Evolutionary conservation across 1,284 basidiomycete species (phyloP), one percentile per base, ranked within the genome.

Genomic region (Inonotus hispidus): DNA sequence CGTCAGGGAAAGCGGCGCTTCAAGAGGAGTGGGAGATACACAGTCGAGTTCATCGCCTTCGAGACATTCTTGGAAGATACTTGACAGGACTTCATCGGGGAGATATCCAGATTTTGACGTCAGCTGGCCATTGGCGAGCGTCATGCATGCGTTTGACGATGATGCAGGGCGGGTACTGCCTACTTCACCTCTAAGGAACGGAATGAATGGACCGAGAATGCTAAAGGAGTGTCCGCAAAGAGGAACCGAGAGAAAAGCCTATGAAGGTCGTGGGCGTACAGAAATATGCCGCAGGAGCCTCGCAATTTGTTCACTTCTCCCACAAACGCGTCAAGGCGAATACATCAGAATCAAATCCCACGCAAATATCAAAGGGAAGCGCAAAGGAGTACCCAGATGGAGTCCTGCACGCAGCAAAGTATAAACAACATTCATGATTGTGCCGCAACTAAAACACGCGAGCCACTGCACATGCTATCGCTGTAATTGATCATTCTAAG

Each of bases 21-120:
- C 16, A 14, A 43, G 47, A 3, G 58, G 49, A 43, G 13, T 25
- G 53, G 58, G 49, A 14, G 10, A 21, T 4, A 25, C 23, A 19
- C 55, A 57, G 19, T 19, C 49, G 16, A 25, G 50, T 3, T 52
- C 8, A 25, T 53, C 47, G 14, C n/a, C 23, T 7, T 39, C 49
- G 14, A 60, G 59, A 41, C 59, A 60, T 21, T 56, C 21, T 8
- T 25, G 41, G 37, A 60, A 60, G n/a, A 60, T 56, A 7, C n/a
- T 32, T n/a, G 59, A 55, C 4, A 60, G 19, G 11, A 60, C 32
- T 37, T 60, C 59, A 60, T 23, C 29, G 13, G 59, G 59, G 14
- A 60, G 10, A 16, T 49, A 46, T 4, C 58, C 58, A 11, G 49
- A 39, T n/a, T 19, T 53, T 10, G 49, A 37, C 7, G 6, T 53